Percentiles rank a stretch among this genome's conserved stretches.
Conservation (phyloP, 768 basidiomycete genomes). For the Arthromyces matolae region DNA sequence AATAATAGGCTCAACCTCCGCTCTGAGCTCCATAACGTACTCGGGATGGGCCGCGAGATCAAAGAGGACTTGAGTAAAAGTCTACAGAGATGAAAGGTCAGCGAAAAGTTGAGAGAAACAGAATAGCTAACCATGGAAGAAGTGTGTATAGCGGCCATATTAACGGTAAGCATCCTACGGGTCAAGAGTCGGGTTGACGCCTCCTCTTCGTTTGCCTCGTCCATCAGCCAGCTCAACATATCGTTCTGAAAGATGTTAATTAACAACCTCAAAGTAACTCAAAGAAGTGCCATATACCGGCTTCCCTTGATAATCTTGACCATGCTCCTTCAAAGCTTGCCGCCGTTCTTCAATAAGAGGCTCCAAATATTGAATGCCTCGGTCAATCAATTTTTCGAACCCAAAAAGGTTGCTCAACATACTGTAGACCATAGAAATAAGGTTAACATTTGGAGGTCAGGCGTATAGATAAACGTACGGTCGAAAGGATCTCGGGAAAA, state of each 20-base stretch:
- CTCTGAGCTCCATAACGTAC: neutral
- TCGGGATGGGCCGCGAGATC: conserved; percentile 4
- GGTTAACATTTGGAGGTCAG: no score
- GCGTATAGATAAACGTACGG: conserved; percentile 27
- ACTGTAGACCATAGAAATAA: conserved; percentile 6
- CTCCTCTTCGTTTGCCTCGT: conserved; percentile 28
- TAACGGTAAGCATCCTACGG: conserved; percentile 30
- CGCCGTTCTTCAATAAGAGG: conserved; percentile 15
- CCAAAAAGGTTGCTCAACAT: conserved; percentile 1
- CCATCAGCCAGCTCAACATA: conserved; percentile 40
- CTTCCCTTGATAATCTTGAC: conserved; percentile 25
- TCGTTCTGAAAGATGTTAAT: conserved; percentile 32
- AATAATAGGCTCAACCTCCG: conserved; percentile 2
- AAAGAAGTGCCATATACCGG: conserved; percentile 14
- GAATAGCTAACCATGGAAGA: conserved; percentile 23
- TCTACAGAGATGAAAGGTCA: neutral
- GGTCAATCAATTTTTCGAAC: conserved; percentile 10
- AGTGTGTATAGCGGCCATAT: conserved; percentile 38
- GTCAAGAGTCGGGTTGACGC: conserved; percentile 21
- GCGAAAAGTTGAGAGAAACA: conserved; percentile 3
- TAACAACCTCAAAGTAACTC: neutral
- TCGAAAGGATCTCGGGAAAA: conserved; percentile 30
- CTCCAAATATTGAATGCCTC: conserved; percentile 3
- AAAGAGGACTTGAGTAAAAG: conserved; percentile 2
- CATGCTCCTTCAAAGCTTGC: conserved; percentile 7